Conservation (phyloP, 345 rosid genomes). For the Gossypium bickii region DNA sequence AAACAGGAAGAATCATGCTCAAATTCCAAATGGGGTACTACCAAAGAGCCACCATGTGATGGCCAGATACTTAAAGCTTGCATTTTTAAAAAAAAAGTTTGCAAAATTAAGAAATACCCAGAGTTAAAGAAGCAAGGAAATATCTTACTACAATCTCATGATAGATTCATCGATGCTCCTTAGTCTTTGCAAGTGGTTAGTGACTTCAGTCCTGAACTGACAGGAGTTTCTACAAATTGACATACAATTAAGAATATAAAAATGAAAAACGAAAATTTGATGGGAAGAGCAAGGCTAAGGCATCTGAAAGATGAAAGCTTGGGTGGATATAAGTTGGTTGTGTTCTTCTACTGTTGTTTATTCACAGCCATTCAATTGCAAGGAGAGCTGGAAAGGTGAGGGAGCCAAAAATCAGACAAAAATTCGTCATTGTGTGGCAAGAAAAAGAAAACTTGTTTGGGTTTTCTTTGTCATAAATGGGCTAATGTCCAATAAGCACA, state of each 20-base stretch:
- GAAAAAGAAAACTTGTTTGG: no score
- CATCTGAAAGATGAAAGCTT: conserved; percentile 2
- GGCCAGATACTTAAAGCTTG: conserved; percentile 64
- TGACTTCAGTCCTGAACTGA: not conserved
- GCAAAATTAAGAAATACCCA: conserved; percentile 19
- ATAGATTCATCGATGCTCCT: conserved; percentile 5
- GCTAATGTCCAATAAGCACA: no score
- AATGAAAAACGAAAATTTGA: conserved; percentile 10
- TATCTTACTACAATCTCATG: conserved; percentile 16
- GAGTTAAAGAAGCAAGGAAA: conserved; percentile 20
- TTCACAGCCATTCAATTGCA: conserved; percentile 32
- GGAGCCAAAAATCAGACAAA: not conserved
- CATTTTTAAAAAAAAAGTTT: conserved; percentile 38
- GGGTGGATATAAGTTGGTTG: not conserved
- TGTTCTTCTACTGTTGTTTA: conserved; percentile 20
- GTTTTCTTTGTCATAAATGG: no score
- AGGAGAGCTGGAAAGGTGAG: not conserved
- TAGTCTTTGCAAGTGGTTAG: not conserved
- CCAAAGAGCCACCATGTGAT: conserved; percentile 36
- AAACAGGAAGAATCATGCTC: conserved; percentile 39
- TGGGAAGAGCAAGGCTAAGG: not conserved
- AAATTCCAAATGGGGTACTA: conserved; percentile 42
- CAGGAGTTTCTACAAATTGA: not conserved
- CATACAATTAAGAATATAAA: conserved; percentile 9
- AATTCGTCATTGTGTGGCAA: not conserved